Conservation (phyloP, 129 eudicot genomes). For the Helianthus tuberosus region DNA sequence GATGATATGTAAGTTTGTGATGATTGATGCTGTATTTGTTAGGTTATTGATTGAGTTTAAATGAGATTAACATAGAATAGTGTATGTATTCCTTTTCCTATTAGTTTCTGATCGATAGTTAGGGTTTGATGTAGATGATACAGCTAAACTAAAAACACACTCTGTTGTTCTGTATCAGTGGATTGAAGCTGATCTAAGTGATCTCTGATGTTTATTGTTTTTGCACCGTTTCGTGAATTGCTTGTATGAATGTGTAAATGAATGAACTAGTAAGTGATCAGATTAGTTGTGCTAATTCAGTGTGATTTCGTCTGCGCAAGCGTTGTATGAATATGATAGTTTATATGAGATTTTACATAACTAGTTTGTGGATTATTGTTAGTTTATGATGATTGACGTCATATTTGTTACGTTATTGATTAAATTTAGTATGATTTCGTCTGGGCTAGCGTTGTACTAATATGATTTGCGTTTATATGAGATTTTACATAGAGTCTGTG, state of each 20-base stretch:
- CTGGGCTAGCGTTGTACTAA: too few relatives aligned
- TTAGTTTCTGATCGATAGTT: neutral
- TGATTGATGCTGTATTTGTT: neutral
- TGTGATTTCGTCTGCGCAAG: too few relatives aligned
- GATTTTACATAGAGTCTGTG: conserved; percentile 8
- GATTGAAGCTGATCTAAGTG: neutral
- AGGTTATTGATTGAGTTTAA: neutral
- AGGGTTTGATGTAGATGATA: neutral
- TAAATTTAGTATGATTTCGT: neutral
- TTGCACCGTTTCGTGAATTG: conserved; percentile 17
- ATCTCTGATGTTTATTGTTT: neutral
- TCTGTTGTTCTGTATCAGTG: neutral
- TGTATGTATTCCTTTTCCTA: neutral
- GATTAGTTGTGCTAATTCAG: neutral
- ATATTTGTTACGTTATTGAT: neutral
- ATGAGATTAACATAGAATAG: neutral
- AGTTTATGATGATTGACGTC: neutral
- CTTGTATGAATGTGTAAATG: conserved; percentile 8
- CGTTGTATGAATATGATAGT: neutral
- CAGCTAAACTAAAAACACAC: conserved; percentile 1
- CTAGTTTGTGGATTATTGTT: too few relatives aligned
- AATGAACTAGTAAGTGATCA: conserved; percentile 3
- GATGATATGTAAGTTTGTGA: neutral
- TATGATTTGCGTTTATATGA: neutral
- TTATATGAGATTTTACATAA: too few relatives aligned